phyloP scores from a whole-genome alignment of 176 grass and related monocot species.

The Paspalum notatum region DNA sequence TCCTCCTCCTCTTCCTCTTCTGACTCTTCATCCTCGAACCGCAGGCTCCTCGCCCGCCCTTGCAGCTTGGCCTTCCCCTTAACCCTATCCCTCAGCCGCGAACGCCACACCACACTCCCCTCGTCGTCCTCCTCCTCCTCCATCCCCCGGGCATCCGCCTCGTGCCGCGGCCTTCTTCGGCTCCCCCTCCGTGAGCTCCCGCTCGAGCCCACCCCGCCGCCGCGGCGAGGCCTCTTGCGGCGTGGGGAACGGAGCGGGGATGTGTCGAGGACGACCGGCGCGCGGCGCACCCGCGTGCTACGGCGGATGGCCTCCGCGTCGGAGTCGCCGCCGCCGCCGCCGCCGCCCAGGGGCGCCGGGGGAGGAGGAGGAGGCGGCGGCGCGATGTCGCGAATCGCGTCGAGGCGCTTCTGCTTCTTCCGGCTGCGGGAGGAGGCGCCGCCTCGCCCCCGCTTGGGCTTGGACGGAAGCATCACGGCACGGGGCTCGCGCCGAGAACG shows the following conservation, averaged over 20 bases:
- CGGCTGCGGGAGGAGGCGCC: constrained; percentile 43
- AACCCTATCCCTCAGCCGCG: constrained; percentile 72
- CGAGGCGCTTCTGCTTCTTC: constrained; percentile 96
- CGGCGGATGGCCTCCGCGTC: constrained; percentile 64
- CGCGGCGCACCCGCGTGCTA: constrained; percentile 71
- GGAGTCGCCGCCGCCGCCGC: not conserved
- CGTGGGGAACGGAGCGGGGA: constrained; percentile 68
- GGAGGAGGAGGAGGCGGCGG: constrained; percentile 30
- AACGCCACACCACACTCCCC: constrained; percentile 57
- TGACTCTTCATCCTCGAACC: constrained; percentile 32
- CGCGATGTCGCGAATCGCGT: constrained; percentile 70
- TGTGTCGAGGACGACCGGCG: constrained; percentile 77
- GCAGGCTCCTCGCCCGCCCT: constrained; percentile 44
- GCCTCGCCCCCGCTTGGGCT: constrained; percentile 64
- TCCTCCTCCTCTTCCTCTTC: not conserved
- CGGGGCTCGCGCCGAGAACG: constrained; percentile 8
- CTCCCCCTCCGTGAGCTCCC: constrained; percentile 49
- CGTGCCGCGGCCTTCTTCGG: constrained; percentile 30
- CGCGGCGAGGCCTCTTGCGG: constrained; percentile 51
- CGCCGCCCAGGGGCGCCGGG: constrained; percentile 20
- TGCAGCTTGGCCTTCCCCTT: constrained; percentile 56
- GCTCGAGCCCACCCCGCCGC: constrained; percentile 35
- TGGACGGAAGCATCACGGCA: constrained; percentile 37
- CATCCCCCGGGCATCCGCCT: constrained; percentile 22
- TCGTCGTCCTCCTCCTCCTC: constrained; percentile 39